Evolutionary conservation across 2,329 filamentous ascomycete genomes (phyloP).

Genomic region (Calonectria pauciramosa): DNA sequence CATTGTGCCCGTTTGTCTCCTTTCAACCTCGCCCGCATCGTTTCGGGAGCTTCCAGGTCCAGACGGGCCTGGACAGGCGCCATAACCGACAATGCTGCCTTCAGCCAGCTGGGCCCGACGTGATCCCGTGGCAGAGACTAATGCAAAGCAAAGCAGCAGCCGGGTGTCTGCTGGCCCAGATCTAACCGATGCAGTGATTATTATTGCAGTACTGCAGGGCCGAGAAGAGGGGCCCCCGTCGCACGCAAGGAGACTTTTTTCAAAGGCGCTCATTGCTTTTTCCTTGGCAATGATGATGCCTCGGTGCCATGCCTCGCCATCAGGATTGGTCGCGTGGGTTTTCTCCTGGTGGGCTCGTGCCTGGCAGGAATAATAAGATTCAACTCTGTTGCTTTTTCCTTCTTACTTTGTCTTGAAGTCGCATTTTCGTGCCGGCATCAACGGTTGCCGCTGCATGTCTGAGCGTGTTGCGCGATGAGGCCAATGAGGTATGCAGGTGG

Average conservation of each 20-base stretch:
- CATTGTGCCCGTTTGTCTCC: no score
- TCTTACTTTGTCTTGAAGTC: background rate
- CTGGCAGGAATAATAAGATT: background rate
- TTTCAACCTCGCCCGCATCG: background rate
- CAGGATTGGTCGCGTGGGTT: background rate
- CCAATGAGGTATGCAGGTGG: conserved; percentile 4
- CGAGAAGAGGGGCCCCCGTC: background rate
- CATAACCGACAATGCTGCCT: background rate
- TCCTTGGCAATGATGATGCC: background rate
- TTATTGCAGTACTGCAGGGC: background rate
- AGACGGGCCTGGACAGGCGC: background rate
- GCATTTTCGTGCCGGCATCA: background rate
- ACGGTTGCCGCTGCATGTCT: background rate
- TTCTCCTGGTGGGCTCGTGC: background rate
- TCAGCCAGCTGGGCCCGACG: background rate
- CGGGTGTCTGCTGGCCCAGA: background rate
- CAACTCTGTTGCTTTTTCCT: background rate
- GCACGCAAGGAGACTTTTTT: conserved; percentile 2
- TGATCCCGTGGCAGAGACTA: background rate
- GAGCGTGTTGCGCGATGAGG: background rate
- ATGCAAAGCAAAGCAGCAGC: conserved; percentile 7
- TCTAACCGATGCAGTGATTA: background rate
- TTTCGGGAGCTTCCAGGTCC: background rate
- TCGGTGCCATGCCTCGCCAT: background rate
- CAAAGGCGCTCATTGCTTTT: conserved; percentile 20